phyloP scores from a whole-genome alignment of 2,329 filamentous ascomycete genomes.

The Botryosphaeria dothidea region DNA sequence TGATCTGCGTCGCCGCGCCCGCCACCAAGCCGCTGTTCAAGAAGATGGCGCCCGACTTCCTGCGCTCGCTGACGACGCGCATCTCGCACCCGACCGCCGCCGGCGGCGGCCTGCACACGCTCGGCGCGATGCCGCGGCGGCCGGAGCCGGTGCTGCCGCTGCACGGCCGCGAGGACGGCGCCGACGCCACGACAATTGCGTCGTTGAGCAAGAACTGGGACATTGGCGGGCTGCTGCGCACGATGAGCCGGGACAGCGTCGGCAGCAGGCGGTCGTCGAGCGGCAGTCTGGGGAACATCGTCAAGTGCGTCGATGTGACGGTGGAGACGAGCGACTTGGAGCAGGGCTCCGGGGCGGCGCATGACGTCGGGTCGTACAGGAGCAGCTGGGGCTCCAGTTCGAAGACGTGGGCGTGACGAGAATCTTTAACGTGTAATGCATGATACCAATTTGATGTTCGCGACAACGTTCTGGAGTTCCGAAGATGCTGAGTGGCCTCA shows the following conservation, averaged over 20 bases:
- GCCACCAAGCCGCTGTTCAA: slow-evolving; percentile 18
- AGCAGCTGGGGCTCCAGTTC: background rate
- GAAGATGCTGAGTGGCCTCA: too few relatives aligned
- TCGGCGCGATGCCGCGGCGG: background rate
- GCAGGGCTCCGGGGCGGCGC: background rate
- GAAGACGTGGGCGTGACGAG: background rate
- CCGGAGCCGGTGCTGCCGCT: background rate
- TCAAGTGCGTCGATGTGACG: background rate
- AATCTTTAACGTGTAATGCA: background rate
- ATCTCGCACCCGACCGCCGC: background rate
- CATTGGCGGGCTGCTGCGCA: background rate
- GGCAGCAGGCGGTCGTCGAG: background rate
- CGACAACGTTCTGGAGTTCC: too few relatives aligned
- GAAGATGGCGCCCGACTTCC: background rate
- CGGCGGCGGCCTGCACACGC: too few relatives aligned
- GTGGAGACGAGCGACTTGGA: slow-evolving; percentile 2
- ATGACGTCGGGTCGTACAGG: background rate
- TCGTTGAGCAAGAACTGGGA: background rate
- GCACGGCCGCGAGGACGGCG: background rate
- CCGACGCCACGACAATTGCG: background rate
- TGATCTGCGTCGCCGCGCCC: slow-evolving; percentile 41
- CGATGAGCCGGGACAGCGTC: background rate
- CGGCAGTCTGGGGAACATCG: background rate
- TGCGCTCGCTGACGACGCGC: background rate
- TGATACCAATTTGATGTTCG: background rate